Evolutionary conservation across 257 asterid species (phyloP).

Genomic region (Cinchona pubescens): DNA sequence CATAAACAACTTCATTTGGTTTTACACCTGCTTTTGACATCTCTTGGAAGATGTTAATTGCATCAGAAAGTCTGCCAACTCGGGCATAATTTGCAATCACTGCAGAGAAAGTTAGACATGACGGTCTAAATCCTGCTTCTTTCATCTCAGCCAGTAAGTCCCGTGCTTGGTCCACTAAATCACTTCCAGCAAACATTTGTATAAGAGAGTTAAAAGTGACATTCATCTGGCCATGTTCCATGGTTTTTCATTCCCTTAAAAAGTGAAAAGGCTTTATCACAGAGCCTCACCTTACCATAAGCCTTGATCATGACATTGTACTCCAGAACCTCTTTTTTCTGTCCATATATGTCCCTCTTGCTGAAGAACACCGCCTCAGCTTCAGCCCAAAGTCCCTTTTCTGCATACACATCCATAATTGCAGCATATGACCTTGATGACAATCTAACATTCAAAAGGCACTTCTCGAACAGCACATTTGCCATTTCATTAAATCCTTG

Average conservation of each 20-base stretch:
- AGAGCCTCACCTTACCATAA: constrained; percentile 66
- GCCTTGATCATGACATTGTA: constrained; percentile 95
- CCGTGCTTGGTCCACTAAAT: constrained; percentile 58
- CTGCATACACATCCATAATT: constrained; percentile 76
- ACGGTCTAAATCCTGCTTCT: constrained; percentile 55
- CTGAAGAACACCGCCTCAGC: constrained; percentile 65
- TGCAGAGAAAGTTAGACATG: constrained; percentile 65
- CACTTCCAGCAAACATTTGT: constrained; percentile 75
- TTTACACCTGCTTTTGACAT: constrained; percentile 53
- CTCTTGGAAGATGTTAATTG: constrained; percentile 57
- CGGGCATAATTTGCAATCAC: constrained; percentile 57
- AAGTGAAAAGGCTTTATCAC: constrained; percentile 65
- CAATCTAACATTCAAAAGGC: constrained; percentile 37
- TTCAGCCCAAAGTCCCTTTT: constrained; percentile 78
- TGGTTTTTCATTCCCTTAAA: constrained; percentile 82
- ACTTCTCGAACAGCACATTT: constrained; percentile 45
- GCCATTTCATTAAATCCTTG: constrained; percentile 60
- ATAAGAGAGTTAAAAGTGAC: constrained; percentile 82
- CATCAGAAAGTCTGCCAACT: constrained; percentile 51
- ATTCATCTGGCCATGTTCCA: constrained; percentile 91
- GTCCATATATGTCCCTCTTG: constrained; percentile 40
- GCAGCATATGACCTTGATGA: constrained; percentile 71
- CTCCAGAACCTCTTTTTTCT: constrained; percentile 60
- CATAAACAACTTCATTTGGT: constrained; percentile 81
- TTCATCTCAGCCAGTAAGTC: constrained; percentile 67